These are phyloP conservation scores for Aspergillus sp. DNA, from an alignment of 2,329 filamentous ascomycete genomes.

Conservation along the genomic window DNA sequence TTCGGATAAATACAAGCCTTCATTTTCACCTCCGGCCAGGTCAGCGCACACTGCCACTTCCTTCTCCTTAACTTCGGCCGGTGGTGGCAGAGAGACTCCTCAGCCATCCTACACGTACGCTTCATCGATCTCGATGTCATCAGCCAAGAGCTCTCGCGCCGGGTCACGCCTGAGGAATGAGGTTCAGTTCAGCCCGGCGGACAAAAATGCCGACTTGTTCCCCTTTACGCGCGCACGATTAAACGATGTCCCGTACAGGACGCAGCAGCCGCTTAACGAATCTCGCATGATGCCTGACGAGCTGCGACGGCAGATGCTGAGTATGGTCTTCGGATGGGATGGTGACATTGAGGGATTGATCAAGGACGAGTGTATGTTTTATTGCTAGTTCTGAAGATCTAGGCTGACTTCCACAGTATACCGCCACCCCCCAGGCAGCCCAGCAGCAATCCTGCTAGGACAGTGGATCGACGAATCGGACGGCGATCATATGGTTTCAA, in stretches of 20 bases:
- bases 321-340: conserved; percentile 92
- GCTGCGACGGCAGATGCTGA: conserved; percentile 85
- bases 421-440: conserved; percentile 70
- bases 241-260: conserved; percentile 78
- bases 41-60: conserved; percentile 47
- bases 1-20: conserved; percentile 41
- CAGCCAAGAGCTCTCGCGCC: conserved; percentile 41
- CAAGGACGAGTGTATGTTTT: conserved; percentile 68
- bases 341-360: conserved; percentile 78
- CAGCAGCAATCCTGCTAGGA: conserved; percentile 76
- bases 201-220: conserved; percentile 76
- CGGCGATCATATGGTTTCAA: conserved; percentile 75
- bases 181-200: conserved; percentile 73
- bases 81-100: conserved; percentile 31
- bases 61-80: conserved; percentile 44
- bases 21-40: conserved; percentile 42
- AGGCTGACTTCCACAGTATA: conserved; percentile 50
- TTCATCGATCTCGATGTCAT: conserved; percentile 49
- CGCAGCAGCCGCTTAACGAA: conserved; percentile 60
- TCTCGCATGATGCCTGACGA: conserved; percentile 69
- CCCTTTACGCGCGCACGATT: conserved; percentile 79
- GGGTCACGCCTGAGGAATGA: conserved; percentile 77
- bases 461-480: conserved; percentile 92
- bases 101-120: conserved; percentile 43
- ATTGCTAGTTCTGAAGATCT: not conserved